These are phyloP conservation scores for Penicillium sp. DNA, from an alignment of 2,329 filamentous ascomycete species.

Conservation along the genomic window DNA sequence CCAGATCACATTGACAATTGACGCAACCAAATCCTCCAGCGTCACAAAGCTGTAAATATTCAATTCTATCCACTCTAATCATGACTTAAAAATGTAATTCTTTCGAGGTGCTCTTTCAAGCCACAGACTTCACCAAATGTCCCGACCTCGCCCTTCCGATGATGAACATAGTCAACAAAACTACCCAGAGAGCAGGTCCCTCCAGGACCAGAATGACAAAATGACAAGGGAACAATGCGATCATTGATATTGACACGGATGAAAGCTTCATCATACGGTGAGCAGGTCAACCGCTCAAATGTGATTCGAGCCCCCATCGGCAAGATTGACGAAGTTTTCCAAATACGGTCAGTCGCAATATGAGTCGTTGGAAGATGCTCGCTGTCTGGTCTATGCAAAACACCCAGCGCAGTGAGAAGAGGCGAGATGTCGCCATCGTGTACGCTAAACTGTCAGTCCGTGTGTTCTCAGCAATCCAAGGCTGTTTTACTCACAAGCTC, in stretches of 20 bases:
- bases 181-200: slow-evolving; percentile 44
- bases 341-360: slow-evolving; percentile 43
- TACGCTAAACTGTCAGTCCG: slow-evolving; percentile 31
- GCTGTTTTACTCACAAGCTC: slow-evolving; percentile 46
- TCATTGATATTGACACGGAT: slow-evolving; percentile 55
- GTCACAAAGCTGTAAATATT: too few species aligned
- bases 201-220: slow-evolving; percentile 45
- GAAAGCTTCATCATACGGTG: slow-evolving; percentile 29
- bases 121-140: slow-evolving; percentile 48
- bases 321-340: slow-evolving; percentile 51
- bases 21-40: too few species aligned
- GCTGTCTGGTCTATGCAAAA: slow-evolving; percentile 40
- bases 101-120: slow-evolving; percentile 36
- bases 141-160: slow-evolving; percentile 41
- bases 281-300: slow-evolving; percentile 50
- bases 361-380: slow-evolving; percentile 44
- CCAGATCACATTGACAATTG: too few species aligned
- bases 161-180: slow-evolving; percentile 41
- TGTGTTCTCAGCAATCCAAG: too few species aligned
- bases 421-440: slow-evolving; percentile 56
- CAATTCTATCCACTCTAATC: too few species aligned
- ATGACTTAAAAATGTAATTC: slow-evolving; percentile 50
- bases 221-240: slow-evolving; percentile 47
- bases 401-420: slow-evolving; percentile 48
- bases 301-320: slow-evolving; percentile 55